Percentiles rank a stretch among this genome's conserved stretches.
phyloP scores from a whole-genome alignment of 139 green algal species.

The Chlorella ohadii region DNA sequence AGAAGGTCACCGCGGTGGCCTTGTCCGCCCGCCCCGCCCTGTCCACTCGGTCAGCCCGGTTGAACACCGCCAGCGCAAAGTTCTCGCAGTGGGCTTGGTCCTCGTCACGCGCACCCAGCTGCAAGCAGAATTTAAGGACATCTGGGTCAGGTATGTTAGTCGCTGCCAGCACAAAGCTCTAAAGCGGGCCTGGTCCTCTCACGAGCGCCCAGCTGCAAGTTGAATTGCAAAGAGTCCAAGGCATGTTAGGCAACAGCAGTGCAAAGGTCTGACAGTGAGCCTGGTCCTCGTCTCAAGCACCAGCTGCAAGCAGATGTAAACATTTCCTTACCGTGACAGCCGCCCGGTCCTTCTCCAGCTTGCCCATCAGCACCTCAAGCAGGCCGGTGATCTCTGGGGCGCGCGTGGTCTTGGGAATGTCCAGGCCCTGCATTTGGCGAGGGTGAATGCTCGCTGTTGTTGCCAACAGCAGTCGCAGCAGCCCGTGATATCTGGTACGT shows the following conservation, averaged over 20 bases:
- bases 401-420: not conserved
- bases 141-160: no score
- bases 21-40: conserved; percentile 66
- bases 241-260: not conserved
- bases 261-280: not conserved
- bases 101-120: conserved; percentile 1
- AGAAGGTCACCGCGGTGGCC: conserved; percentile 84
- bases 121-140: no score
- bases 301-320: no score
- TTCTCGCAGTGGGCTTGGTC: conserved; percentile 63
- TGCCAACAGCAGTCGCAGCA: not conserved
- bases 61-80: conserved; percentile 84
- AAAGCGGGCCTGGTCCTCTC: no score
- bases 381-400: conserved; percentile 66
- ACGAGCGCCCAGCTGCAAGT: no score
- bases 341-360: conserved; percentile 69
- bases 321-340: conserved; percentile 37
- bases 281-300: conserved; percentile 18
- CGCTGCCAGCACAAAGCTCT: no score
- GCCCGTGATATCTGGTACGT: no score
- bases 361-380: conserved; percentile 53
- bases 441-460: no score
- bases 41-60: conserved; percentile 72
- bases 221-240: no score
- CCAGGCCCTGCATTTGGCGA: not conserved